These are phyloP conservation scores for Cryomyces minteri DNA, from an alignment of 495 filamentous ascomycete genomes.

Conservation along the genomic window DNA sequence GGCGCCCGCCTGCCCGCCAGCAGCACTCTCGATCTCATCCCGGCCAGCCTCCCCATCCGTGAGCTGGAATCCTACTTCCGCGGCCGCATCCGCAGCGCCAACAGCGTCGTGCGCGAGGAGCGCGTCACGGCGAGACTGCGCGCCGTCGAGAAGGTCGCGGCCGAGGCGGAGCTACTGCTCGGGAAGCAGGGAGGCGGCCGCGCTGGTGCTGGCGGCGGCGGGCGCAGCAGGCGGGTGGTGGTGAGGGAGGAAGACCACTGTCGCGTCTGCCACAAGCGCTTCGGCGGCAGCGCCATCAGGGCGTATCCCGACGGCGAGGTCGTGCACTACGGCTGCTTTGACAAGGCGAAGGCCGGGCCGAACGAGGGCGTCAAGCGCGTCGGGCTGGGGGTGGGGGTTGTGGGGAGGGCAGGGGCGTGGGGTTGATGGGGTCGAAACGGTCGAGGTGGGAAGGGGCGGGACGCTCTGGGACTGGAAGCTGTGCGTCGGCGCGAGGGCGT, in stretches of 20 bases:
- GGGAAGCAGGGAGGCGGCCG: constrained; percentile 36
- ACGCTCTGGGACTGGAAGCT: no score
- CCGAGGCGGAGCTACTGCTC: constrained; percentile 51
- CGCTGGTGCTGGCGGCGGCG: constrained; percentile 27
- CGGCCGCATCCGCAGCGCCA: constrained; percentile 76
- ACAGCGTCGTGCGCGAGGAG: constrained; percentile 57
- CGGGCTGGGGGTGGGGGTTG: no score
- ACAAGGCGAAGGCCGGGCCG: constrained; percentile 7
- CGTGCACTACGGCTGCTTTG: constrained; percentile 18
- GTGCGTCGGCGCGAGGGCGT: no score
- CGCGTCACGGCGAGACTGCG: constrained; percentile 55
- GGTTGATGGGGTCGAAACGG: no score
- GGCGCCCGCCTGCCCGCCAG: constrained; percentile 79
- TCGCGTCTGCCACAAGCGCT: constrained; percentile 76
- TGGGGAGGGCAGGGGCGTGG: no score
- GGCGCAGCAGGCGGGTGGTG: constrained; percentile 53
- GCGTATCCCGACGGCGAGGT: constrained; percentile 45
- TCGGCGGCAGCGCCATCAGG: constrained; percentile 76
- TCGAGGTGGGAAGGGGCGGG: no score
- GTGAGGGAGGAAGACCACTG: constrained; percentile 78
- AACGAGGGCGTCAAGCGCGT: no score
- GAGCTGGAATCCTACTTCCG: constrained; percentile 85
- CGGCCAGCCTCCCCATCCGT: constrained; percentile 51
- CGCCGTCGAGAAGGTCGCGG: constrained; percentile 51
- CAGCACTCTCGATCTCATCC: constrained; percentile 72